These are phyloP conservation scores for Tieghemiomyces parasiticus DNA, from an alignment of 192 early-diverging fungal species.

Conservation along the genomic window DNA sequence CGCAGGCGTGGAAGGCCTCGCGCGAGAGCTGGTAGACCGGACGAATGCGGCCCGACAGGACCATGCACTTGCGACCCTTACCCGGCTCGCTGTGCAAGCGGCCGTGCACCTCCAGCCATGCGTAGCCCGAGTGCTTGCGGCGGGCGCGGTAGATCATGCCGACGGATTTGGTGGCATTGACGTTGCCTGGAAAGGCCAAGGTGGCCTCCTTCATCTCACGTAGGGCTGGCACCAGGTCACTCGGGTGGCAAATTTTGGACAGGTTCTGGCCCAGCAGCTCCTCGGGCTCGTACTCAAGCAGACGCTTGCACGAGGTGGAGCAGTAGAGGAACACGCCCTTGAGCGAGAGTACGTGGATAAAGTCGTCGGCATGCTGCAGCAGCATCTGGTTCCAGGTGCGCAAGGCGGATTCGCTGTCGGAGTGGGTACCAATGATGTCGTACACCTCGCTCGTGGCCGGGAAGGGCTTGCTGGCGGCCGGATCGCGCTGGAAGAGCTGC, in stretches of 20 bases:
- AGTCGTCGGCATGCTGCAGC: conserved; percentile 37
- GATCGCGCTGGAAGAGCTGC: conserved; percentile 18
- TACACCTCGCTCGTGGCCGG: conserved; percentile 22
- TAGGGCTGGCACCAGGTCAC: conserved; percentile 47
- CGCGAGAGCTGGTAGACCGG: conserved; percentile 24
- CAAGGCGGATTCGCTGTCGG: conserved; percentile 18
- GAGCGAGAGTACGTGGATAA: conserved; percentile 49
- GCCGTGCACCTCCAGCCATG: conserved; percentile 48
- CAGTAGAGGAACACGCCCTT: conserved; percentile 52
- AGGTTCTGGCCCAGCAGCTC: conserved; percentile 44
- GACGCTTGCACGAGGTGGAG: conserved; percentile 20
- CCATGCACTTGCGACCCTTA: conserved; percentile 51
- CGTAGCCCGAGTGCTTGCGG: conserved; percentile 37
- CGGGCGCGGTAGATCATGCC: conserved; percentile 47
- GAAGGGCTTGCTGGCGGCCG: conserved; percentile 16
- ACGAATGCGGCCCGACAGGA: conserved; percentile 40
- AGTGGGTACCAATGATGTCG: conserved; percentile 20
- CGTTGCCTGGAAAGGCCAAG: conserved; percentile 12
- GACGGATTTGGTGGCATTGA: conserved; percentile 18
- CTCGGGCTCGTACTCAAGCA: conserved; percentile 36
- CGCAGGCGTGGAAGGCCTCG: conserved; percentile 14
- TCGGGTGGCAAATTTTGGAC: conserved; percentile 43
- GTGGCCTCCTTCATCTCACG: conserved; percentile 39
- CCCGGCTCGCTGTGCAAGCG: conserved; percentile 45
- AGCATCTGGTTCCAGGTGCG: conserved; percentile 26